Base-by-base conservation (phyloP, 1,284 basidiomycete species). In the Heterobasidion parviporum region DNA sequence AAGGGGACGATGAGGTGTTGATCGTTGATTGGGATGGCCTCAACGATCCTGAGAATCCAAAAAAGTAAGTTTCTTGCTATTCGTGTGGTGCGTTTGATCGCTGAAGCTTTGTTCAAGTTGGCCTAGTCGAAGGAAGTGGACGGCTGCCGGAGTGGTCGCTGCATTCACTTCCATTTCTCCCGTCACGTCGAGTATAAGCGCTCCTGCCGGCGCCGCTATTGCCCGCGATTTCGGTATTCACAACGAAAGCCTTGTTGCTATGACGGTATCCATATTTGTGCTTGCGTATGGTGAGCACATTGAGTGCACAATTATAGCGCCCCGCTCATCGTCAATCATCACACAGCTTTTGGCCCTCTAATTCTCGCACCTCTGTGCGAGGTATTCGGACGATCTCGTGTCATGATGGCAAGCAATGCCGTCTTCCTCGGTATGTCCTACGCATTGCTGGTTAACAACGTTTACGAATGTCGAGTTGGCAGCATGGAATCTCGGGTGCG, bases 401-500 rank as follows among this genome's bases (percentile, higher is more conserved):
- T 75, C 71, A 85, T 12, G n/a, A 12, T 41, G 62, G 53, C 68
- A 0, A 67, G 83, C 1, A 85, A 85, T 61, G 45, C 85, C 12
- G 82, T 80, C 68, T 88, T 79, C 57, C 69, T 73, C 0, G 81
- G 84, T 74, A 73, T 35, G 68, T 78, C 8, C 32, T 26, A 4
- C 0, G 15, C 34, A 52, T 32, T 6, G 4, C 6, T 7, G 33
- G 3, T 6, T 15, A 20, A 16, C 38, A 8, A 4, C 14, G 3
- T 20, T 41, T 41, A 41, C 38, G 14, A 15, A 33, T 36, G 43
- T 38, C 16, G 32, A 6, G 2, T 32, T 32, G 12, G 3, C 48
- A 85, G 83, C 70, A 3, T 87, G 83, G 82, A 89, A 87, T 63
- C 59, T 83, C 1, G 82, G 67, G 2, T 88, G 86, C 60, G 81